phyloP scores from a whole-genome alignment of 164 flowering plant species.

The Magnolia officinalis region DNA sequence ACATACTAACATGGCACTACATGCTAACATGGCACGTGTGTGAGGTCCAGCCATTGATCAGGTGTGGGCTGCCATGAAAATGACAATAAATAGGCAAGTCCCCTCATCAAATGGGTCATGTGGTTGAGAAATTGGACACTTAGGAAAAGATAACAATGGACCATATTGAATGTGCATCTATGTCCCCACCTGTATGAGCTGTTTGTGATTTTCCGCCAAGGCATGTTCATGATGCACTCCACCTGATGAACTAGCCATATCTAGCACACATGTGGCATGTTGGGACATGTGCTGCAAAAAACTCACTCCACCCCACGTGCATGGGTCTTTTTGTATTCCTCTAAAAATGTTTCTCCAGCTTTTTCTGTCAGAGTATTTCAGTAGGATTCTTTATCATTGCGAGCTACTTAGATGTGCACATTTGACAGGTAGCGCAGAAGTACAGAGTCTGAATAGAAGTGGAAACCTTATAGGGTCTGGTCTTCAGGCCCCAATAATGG shows the following conservation, averaged over 20 bases:
- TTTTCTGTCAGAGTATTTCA: neutral
- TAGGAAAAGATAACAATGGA: neutral
- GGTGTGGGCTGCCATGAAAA: no score
- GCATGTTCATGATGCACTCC: neutral
- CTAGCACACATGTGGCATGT: neutral
- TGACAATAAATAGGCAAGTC: no score
- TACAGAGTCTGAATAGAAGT: constrained; percentile 25
- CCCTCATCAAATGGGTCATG: no score
- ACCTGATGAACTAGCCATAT: neutral
- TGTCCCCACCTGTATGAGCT: no score
- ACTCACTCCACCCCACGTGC: neutral
- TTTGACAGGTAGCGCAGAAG: constrained; percentile 24
- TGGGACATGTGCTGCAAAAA: neutral
- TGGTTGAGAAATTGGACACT: neutral
- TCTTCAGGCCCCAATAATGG: constrained; percentile 29
- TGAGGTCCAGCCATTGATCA: no score
- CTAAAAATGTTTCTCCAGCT: neutral
- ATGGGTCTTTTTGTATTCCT: neutral
- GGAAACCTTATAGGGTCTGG: constrained; percentile 31
- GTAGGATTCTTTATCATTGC: neutral
- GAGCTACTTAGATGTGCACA: constrained; percentile 19
- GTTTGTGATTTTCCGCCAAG: neutral
- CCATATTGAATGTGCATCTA: neutral
- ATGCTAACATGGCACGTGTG: no score
- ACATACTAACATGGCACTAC: no score